phyloP scores from a whole-genome alignment of 371 early-diverging fungal genomes.

The Nosema muscidifuracis region DNA sequence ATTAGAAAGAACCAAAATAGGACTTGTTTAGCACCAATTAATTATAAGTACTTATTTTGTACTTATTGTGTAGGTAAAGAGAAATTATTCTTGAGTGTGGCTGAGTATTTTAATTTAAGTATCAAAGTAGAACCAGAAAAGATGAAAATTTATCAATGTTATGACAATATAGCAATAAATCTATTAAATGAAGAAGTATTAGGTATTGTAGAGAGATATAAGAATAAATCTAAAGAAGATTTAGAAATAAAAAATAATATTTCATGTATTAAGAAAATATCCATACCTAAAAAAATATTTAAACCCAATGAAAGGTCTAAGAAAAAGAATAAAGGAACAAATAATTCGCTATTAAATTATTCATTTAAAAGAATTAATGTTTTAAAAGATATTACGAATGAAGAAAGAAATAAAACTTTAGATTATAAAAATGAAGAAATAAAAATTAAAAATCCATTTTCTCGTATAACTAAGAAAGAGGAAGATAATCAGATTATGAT shows the following conservation, averaged over 20 bases:
- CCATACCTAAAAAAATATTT: no score
- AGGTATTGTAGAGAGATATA: neutral
- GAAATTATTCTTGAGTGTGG: conserved; percentile 26
- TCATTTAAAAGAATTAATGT: neutral
- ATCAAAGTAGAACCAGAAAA: conserved; percentile 11
- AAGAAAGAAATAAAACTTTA: neutral
- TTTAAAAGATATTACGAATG: neutral
- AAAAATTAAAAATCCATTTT: neutral
- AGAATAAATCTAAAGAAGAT: neutral
- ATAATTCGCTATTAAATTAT: neutral
- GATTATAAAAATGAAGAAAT: neutral
- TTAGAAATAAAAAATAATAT: neutral
- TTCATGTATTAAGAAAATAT: neutral
- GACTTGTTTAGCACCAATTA: conserved; percentile 14
- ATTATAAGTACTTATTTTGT: conserved; percentile 10
- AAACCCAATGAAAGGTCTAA: neutral
- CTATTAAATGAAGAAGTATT: conserved; percentile 19
- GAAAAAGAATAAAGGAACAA: neutral
- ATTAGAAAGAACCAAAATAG: neutral
- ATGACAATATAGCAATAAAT: neutral
- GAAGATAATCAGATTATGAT: neutral
- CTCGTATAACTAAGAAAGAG: neutral
- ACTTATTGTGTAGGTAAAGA: conserved; percentile 41
- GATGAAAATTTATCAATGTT: conserved; percentile 19
- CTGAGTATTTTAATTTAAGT: conserved; percentile 19